These are phyloP conservation scores for Kurtzmaniella fragi DNA, from an alignment of 805 yeast genomes.

Conservation along the genomic window DNA sequence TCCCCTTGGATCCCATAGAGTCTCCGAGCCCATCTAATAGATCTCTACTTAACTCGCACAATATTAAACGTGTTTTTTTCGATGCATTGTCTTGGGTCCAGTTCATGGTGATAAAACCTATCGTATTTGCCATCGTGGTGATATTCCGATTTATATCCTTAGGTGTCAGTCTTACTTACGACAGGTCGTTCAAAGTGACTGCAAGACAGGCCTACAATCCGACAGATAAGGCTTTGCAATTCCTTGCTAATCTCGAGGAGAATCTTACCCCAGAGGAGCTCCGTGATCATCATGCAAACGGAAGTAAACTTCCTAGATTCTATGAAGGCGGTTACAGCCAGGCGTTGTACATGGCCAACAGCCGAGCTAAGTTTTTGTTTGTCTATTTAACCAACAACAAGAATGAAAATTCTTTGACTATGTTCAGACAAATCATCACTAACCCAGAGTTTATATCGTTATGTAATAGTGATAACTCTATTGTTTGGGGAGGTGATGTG, in stretches of 20 bases:
- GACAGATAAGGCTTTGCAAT: slow-evolving; percentile 46
- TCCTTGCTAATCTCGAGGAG: slow-evolving; percentile 50
- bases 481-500: slow-evolving; percentile 87
- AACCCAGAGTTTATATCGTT: slow-evolving; percentile 43
- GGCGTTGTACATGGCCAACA: slow-evolving; percentile 66
- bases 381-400: slow-evolving; percentile 70
- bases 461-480: slow-evolving; percentile 36
- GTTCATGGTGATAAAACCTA: slow-evolving; percentile 19
- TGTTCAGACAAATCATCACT: slow-evolving; percentile 52
- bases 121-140: slow-evolving; percentile 17
- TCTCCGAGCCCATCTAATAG: slow-evolving; percentile 4
- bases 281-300: slow-evolving; percentile 3
- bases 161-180: slow-evolving; percentile 19
- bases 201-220: slow-evolving; percentile 37
- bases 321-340: slow-evolving; percentile 76
- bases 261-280: slow-evolving; percentile 20
- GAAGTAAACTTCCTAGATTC: slow-evolving; percentile 34
- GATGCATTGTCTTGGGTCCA: slow-evolving; percentile 7
- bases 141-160: slow-evolving; percentile 18
- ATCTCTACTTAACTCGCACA: slow-evolving; percentile 13
- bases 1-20: neutral
- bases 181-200: slow-evolving; percentile 8
- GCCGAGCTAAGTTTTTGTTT: slow-evolving; percentile 65
- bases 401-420: slow-evolving; percentile 55
- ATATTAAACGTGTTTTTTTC: slow-evolving; percentile 5